phyloP scores from a whole-genome alignment of 176 grass and related monocot genomes.

The Carex myosuroides region DNA sequence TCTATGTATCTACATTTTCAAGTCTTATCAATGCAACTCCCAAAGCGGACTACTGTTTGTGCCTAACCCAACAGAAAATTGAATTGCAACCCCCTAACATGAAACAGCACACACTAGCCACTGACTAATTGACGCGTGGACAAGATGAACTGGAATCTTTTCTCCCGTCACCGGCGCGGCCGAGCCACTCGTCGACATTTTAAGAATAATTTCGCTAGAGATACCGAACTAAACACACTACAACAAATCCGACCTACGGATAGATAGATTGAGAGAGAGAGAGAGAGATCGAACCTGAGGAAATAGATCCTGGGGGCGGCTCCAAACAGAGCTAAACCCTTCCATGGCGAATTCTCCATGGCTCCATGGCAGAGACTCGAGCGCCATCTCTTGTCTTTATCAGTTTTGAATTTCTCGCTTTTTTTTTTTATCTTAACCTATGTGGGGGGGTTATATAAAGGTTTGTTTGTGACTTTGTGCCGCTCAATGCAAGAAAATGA shows the following conservation, averaged over 20 bases:
- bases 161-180: neutral
- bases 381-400: conserved; percentile 27
- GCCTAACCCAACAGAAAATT: neutral
- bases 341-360: conserved; percentile 44
- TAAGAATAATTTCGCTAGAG: too few relatives aligned
- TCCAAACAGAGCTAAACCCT: conserved; percentile 28
- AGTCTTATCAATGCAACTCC: conserved; percentile 18
- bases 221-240: neutral
- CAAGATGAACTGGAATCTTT: neutral
- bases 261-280: too few relatives aligned
- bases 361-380: conserved; percentile 45
- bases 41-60: neutral
- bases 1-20: neutral
- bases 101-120: neutral
- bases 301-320: conserved; percentile 28
- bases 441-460: neutral
- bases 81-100: neutral
- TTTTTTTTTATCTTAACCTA: neutral
- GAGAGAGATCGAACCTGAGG: conserved; percentile 30
- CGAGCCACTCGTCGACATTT: neutral
- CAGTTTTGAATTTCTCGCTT: neutral
- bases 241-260: neutral
- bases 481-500: conserved; percentile 19
- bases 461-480: conserved; percentile 21
- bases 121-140: neutral